A percentile compares a stretch with the other conserved stretches of the same genome.
Conservation (phyloP, 192 early-diverging fungal genomes). For the Coemansia sp. region DNA sequence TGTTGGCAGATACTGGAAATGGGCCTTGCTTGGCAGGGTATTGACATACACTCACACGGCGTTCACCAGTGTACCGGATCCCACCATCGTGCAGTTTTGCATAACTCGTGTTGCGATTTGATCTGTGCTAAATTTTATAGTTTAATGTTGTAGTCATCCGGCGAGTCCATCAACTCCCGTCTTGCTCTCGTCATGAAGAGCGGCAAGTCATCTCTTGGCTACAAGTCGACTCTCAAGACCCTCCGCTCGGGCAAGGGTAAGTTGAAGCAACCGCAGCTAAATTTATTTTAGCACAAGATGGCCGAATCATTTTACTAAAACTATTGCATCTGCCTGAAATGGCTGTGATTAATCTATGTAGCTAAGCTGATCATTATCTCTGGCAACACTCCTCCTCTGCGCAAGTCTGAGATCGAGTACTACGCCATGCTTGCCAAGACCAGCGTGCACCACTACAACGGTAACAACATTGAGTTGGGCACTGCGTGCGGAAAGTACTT, state of each 20-base stretch:
- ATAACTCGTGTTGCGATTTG: background rate
- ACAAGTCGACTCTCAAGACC: conserved; percentile 99
- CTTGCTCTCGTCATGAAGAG: conserved; percentile 99
- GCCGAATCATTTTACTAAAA: background rate
- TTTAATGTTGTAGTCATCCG: conserved; percentile 66
- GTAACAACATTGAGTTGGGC: conserved; percentile 99
- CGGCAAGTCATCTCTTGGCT: conserved; percentile 96
- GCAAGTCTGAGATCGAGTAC: conserved; percentile 99
- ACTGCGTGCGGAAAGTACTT: conserved; percentile 99
- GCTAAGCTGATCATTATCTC: conserved; percentile 99
- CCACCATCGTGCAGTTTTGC: background rate
- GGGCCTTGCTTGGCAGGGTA: background rate
- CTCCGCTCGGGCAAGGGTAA: conserved; percentile 87
- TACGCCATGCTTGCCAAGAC: conserved; percentile 99
- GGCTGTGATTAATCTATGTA: conserved; percentile 2
- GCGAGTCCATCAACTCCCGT: conserved; percentile 97
- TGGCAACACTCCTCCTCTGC: conserved; percentile 98
- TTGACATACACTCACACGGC: background rate
- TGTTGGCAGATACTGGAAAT: background rate
- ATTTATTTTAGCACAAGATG: background rate
- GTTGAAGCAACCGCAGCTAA: conserved; percentile 1
- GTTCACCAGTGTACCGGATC: background rate
- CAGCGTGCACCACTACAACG: conserved; percentile 97
- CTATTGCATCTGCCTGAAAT: background rate
- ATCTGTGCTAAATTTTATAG: background rate